phyloP scores from a whole-genome alignment of 805 yeast genomes.

The Pichia exigua region DNA sequence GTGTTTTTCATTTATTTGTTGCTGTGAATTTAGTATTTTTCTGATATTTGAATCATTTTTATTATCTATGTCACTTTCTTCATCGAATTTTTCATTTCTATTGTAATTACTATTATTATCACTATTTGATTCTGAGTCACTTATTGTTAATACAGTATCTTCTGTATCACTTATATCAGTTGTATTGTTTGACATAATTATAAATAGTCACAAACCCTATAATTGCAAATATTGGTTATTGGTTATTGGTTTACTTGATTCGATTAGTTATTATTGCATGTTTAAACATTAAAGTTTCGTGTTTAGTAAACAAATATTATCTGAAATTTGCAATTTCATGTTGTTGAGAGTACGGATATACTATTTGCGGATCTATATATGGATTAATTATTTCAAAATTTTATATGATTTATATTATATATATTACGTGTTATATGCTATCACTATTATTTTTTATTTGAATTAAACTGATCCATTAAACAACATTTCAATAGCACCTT shows the following conservation, averaged over 20 bases:
- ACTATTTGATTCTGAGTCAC: background rate
- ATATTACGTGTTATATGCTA: background rate
- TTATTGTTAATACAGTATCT: background rate
- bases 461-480: constrained; percentile 49
- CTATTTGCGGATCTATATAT: background rate
- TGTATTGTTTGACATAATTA: background rate
- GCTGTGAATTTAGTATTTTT: background rate
- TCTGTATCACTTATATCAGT: background rate
- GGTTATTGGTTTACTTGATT: too few species aligned
- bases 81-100: background rate
- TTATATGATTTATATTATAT: background rate
- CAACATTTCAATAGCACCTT: constrained; percentile 89
- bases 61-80: background rate
- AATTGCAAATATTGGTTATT: too few species aligned
- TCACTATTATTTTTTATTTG: background rate
- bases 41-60: background rate
- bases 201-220: background rate
- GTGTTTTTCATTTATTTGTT: background rate
- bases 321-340: background rate
- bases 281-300: background rate
- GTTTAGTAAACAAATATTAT: background rate
- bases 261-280: too few species aligned
- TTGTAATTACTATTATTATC: background rate
- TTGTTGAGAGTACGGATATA: background rate
- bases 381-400: background rate